Evolutionary conservation across 1,139 yeast genomes (phyloP).

Genomic region (Yamadazyma dendronema): DNA sequence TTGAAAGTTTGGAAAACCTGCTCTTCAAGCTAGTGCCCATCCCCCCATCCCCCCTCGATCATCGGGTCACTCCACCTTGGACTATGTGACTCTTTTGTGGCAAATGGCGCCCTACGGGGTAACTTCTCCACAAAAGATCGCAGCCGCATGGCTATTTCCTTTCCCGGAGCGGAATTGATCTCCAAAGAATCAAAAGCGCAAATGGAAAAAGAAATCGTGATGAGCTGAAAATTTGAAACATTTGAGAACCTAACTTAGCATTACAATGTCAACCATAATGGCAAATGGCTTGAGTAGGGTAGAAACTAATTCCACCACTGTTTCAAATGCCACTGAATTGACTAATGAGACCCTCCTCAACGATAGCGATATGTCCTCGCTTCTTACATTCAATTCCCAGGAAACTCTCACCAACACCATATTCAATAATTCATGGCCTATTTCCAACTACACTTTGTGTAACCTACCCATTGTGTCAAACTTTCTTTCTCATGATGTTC

Average conservation of each 20-base stretch:
- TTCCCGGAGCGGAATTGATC: neutral
- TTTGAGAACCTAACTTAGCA: neutral
- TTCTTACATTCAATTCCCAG: conserved; percentile 23
- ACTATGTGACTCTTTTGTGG: no score
- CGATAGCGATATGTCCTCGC: conserved; percentile 18
- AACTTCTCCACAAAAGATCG: no score
- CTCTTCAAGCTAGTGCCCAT: no score
- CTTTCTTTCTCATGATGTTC: conserved; percentile 29
- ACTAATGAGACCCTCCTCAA: conserved; percentile 10
- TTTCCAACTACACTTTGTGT: conserved; percentile 19
- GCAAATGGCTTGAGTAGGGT: neutral
- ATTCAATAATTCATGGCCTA: conserved; percentile 21
- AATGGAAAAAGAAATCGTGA: neutral
- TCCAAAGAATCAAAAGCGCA: neutral
- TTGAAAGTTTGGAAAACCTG: no score
- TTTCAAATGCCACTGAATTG: neutral
- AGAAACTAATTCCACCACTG: neutral
- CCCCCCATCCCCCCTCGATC: no score
- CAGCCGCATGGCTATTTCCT: neutral
- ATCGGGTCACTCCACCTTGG: no score
- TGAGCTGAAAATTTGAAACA: neutral
- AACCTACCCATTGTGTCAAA: conserved; percentile 30
- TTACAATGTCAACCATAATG: neutral
- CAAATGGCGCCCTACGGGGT: no score
- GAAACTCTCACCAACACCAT: conserved; percentile 30